Evolutionary conservation across 2,329 filamentous ascomycete genomes (phyloP).

Genomic region (Bimuria novae-zelandiae): DNA sequence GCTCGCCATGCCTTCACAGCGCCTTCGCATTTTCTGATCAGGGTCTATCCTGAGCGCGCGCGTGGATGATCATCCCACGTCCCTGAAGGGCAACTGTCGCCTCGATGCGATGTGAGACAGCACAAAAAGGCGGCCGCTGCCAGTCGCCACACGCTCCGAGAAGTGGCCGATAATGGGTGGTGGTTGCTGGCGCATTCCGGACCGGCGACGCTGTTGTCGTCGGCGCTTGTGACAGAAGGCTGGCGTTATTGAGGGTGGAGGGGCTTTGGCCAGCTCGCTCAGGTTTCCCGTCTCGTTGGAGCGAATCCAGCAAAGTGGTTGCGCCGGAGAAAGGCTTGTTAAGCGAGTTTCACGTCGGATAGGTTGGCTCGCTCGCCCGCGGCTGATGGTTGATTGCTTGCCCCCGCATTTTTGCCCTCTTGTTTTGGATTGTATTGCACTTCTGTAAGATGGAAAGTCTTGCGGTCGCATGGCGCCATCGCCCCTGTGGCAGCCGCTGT

Average conservation of each 20-base stretch:
- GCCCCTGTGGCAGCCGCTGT: slow-evolving; percentile 3
- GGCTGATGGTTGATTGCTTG: slow-evolving; percentile 16
- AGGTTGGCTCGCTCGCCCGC: slow-evolving; percentile 8
- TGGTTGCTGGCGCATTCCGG: neutral
- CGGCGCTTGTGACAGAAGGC: slow-evolving; percentile 9
- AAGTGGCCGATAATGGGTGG: neutral
- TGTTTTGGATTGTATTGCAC: slow-evolving; percentile 3
- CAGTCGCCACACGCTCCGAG: neutral
- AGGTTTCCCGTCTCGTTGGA: slow-evolving; percentile 25
- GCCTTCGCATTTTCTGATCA: neutral
- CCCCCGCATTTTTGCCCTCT: slow-evolving; percentile 16
- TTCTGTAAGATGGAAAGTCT: neutral
- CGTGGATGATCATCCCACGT: neutral
- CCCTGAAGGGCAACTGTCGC: neutral
- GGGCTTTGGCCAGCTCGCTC: slow-evolving; percentile 11
- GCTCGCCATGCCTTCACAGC: slow-evolving; percentile 1
- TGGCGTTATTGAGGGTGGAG: slow-evolving; percentile 4
- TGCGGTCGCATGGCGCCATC: neutral
- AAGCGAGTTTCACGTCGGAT: slow-evolving; percentile 23
- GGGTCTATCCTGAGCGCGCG: neutral
- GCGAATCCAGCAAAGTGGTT: slow-evolving; percentile 25
- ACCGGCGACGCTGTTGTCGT: slow-evolving; percentile 7
- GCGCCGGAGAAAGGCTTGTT: slow-evolving; percentile 19
- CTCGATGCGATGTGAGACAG: neutral
- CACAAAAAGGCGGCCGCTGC: neutral